Base-by-base conservation (phyloP, 2,329 filamentous ascomycete genomes). In the Penicillium polonicum region DNA sequence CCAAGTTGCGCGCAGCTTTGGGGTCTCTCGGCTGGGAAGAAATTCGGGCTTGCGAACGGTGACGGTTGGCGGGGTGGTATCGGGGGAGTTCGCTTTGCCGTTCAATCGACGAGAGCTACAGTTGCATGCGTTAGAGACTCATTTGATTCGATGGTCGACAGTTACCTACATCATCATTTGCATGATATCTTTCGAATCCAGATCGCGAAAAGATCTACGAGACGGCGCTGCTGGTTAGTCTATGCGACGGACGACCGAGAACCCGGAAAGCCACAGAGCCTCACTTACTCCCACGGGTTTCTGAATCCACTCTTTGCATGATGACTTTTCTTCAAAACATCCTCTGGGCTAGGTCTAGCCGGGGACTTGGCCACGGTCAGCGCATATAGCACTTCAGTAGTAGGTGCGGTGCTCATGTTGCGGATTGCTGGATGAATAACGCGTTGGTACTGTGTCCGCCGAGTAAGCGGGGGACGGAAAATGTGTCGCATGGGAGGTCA, bases 1-100 rank as follows among this genome's bases (percentile, higher is more conserved):
- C 93, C 93, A 97, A 41, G 93, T 97, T 35, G 92, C 90, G 53
- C 92, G 86, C 25, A 97, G 82, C 41, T 83, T 80, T 19, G 76
- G 63, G 2, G 82, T 84, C 5, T 81, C 75, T 54, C 90, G 84
- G 15, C 78, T 78, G 1, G 84, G 75, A 10, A 90, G 80, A 73
- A 93, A 93, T 5, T 79, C 69, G 0, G 91, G 90, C 60, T 82
- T 83, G 55, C 81, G 82, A 19, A 93, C 84, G 3, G 84, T 77
- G 12, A 94, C 85, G 0, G 86, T 86, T 10, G 87, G 85, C 25
- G 83, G 82, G 10, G 82, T 82, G 8, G 86, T 87, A 68, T 90
- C 81, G 29, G 89, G 88, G 1, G 58, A 68, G 48, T 84, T 83
- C 5, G 68, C 70, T 62, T 80, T 74, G 27, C 85, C 84, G 2